Percentiles rank a stretch among this genome's conserved stretches.
Evolutionary conservation across 2,329 filamentous ascomycete genomes (phyloP).

Genomic region (Laburnicola sp.): DNA sequence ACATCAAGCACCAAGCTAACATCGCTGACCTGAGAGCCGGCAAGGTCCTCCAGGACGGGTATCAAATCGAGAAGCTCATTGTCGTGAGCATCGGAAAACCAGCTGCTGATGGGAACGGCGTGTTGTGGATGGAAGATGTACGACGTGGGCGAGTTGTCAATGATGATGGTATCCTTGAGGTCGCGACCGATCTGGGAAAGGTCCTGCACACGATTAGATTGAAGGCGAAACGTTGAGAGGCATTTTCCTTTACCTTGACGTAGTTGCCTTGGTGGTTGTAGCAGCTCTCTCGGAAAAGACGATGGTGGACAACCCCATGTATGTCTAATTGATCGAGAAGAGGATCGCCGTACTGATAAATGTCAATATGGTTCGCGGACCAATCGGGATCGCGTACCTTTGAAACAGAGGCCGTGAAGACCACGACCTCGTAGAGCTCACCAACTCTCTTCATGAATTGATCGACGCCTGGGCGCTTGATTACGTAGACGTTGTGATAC

Average conservation of each 20-base stretch:
- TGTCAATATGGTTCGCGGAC: conserved; percentile 16
- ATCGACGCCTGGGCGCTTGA: conserved; percentile 97
- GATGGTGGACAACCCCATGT: conserved; percentile 92
- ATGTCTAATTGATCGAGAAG: conserved; percentile 96
- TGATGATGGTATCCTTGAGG: conserved; percentile 97
- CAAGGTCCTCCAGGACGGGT: conserved; percentile 95
- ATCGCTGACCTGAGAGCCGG: conserved; percentile 83
- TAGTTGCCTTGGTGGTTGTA: conserved; percentile 99
- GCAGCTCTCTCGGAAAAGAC: conserved; percentile 96
- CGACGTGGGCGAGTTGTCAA: conserved; percentile 97
- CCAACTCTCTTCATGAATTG: conserved; percentile 99
- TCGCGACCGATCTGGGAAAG: conserved; percentile 95
- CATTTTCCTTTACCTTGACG: conserved; percentile 67
- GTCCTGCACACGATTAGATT: conserved; percentile 57
- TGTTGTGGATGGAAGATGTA: conserved; percentile 99
- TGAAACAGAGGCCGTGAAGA: conserved; percentile 97
- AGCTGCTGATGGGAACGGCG: conserved; percentile 98
- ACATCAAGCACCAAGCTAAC: conserved; percentile 98
- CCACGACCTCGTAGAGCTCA: conserved; percentile 96
- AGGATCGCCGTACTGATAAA: conserved; percentile 83
- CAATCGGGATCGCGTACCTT: conserved; percentile 63
- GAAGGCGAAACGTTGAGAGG: conserved; percentile 2
- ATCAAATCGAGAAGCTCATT: conserved; percentile 98
- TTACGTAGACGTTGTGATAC: conserved; percentile 99
- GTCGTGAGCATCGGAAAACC: conserved; percentile 99